Evolutionary conservation across 306 rosid species (phyloP).

Genomic region (Luffa acutangula): DNA sequence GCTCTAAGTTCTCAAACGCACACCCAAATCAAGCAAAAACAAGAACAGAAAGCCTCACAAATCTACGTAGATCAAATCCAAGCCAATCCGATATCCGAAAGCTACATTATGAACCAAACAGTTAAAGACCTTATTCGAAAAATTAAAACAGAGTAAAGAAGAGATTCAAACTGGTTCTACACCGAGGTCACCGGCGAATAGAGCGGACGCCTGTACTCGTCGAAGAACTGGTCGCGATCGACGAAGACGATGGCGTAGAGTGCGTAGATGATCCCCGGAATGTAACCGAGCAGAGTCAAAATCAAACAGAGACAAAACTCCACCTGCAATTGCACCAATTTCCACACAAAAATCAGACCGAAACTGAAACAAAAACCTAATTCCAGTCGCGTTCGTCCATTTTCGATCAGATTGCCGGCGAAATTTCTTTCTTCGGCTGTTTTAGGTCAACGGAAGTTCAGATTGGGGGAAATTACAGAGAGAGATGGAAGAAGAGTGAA

Average conservation of each 20-base stretch:
- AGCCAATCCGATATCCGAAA: not conserved
- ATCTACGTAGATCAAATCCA: not conserved
- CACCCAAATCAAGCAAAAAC: not conserved
- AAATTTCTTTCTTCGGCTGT: not conserved
- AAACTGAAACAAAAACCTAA: not conserved
- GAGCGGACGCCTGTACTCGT: constrained; percentile 79
- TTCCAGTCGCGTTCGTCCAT: not conserved
- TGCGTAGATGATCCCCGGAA: constrained; percentile 93
- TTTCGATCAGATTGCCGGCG: not conserved
- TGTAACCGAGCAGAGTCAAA: constrained; percentile 67
- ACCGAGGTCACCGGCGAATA: constrained; percentile 24
- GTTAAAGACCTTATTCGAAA: not conserved
- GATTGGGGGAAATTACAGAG: not conserved
- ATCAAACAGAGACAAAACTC: constrained; percentile 83
- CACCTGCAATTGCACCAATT: constrained; percentile 26
- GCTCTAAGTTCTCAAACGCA: not conserved
- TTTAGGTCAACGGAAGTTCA: not conserved
- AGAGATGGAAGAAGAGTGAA: not conserved
- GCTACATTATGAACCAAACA: not conserved
- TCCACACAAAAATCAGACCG: not conserved
- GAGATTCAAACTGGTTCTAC: not conserved
- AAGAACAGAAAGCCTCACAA: not conserved
- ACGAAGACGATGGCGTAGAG: constrained; percentile 63
- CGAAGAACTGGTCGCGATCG: constrained; percentile 86
- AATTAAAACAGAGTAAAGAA: not conserved